phyloP scores from a whole-genome alignment of 1,284 basidiomycete genomes.

The Trametes pubescens region DNA sequence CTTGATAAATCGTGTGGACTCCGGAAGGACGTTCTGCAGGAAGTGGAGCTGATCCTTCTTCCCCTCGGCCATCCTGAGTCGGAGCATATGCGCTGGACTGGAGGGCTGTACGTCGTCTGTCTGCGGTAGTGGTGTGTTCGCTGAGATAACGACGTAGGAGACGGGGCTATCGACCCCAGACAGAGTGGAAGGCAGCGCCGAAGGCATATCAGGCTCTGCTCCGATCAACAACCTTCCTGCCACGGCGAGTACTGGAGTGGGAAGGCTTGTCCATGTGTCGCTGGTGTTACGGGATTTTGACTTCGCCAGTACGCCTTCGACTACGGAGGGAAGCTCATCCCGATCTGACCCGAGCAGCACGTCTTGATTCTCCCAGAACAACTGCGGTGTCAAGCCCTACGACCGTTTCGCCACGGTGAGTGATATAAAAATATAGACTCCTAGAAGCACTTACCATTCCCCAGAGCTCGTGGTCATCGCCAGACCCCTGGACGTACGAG shows the following conservation, averaged over 20 bases:
- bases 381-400: constrained; percentile 74
- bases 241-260: constrained; percentile 37
- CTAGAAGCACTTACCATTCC: constrained; percentile 58
- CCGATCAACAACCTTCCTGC: constrained; percentile 38
- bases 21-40: constrained; percentile 58
- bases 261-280: constrained; percentile 32
- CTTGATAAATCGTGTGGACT: constrained; percentile 56
- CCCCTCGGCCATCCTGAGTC: constrained; percentile 48
- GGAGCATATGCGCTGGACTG: constrained; percentile 33
- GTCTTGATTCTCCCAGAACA: constrained; percentile 74
- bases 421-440: not conserved
- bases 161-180: constrained; percentile 12
- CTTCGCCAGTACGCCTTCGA: constrained; percentile 52
- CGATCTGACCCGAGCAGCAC: constrained; percentile 58
- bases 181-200: constrained; percentile 21
- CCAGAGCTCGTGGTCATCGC: constrained; percentile 92
- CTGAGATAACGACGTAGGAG: constrained; percentile 37
- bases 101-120: not conserved
- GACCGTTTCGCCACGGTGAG: not conserved
- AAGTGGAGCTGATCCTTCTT: constrained; percentile 65
- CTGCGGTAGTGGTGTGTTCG: constrained; percentile 2
- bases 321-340: constrained; percentile 55
- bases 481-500: constrained; percentile 88
- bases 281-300: not conserved
- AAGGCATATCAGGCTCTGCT: constrained; percentile 38